phyloP scores from a whole-genome alignment of 139 green algal species.

The Picochlorum sp. region DNA sequence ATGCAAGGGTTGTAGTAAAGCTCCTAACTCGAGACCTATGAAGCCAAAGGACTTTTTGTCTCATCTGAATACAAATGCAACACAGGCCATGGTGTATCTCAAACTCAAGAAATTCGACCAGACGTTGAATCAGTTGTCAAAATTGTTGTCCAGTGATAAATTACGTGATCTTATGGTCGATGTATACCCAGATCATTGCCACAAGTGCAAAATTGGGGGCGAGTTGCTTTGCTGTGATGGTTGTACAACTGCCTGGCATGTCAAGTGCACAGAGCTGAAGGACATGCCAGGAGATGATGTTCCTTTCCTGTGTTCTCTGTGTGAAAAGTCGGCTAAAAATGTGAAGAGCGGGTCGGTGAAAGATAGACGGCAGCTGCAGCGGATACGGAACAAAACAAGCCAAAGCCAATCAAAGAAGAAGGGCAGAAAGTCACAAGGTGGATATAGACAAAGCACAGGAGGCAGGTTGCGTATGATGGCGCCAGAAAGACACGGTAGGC shows the following conservation, averaged over 20 bases:
- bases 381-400: not conserved
- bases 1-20: conserved; percentile 24
- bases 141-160: conserved; percentile 28
- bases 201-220: conserved; percentile 29
- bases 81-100: too few relatives aligned
- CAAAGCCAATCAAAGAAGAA: conserved; percentile 1
- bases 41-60: conserved; percentile 27
- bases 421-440: too few relatives aligned
- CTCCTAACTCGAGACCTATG: conserved; percentile 43
- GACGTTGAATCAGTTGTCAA: conserved; percentile 18
- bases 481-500: not conserved
- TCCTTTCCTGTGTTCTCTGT: conserved; percentile 36
- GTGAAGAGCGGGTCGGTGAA: not conserved
- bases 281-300: conserved; percentile 17
- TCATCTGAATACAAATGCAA: conserved; percentile 38
- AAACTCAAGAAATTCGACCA: not conserved
- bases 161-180: conserved; percentile 21
- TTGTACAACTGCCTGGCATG: conserved; percentile 36
- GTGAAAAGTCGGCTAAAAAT: not conserved
- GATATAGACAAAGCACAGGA: not conserved
- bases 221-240: conserved; percentile 43
- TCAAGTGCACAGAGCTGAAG: conserved; percentile 23
- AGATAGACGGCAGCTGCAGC: not conserved
- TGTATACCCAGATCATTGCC: conserved; percentile 40
- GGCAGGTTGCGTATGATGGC: conserved; percentile 5